phyloP scores from a whole-genome alignment of 73 alveolate genomes.

The Paramecium tetraurelia region DNA sequence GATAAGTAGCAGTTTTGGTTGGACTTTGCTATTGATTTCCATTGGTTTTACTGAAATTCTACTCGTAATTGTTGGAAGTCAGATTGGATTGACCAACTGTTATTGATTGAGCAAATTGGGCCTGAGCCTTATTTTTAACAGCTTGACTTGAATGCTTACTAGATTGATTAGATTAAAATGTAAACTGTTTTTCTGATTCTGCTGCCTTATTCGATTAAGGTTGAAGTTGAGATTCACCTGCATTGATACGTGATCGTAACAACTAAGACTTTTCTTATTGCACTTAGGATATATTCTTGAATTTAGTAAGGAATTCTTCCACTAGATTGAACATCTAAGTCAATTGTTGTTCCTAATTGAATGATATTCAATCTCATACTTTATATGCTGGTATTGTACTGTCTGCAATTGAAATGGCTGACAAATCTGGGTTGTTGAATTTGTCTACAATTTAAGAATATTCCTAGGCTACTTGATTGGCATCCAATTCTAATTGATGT shows the following conservation, averaged over 20 bases:
- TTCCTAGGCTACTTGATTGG: slow-evolving; percentile 13
- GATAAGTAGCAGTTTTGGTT: background rate
- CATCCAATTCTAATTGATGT: background rate
- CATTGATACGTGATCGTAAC: background rate
- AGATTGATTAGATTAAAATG: background rate
- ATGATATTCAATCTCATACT: background rate
- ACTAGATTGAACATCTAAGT: background rate
- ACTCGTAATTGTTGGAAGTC: background rate
- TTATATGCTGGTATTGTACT: background rate
- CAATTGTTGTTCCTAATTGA: background rate
- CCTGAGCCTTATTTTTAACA: background rate
- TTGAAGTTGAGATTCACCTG: background rate
- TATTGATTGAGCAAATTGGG: background rate
- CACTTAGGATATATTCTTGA: background rate
- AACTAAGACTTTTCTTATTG: background rate
- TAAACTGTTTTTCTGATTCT: background rate
- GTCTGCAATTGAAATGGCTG: slow-evolving; percentile 15
- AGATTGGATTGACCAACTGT: background rate
- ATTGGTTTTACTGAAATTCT: background rate
- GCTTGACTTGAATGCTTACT: background rate
- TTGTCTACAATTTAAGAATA: slow-evolving; percentile 11
- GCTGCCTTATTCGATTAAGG: background rate
- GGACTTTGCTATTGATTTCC: background rate
- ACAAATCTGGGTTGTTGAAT: slow-evolving; percentile 27
- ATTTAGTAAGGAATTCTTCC: background rate